phyloP scores from a whole-genome alignment of 139 green algal species.

The Tetradesmus obliquus region DNA sequence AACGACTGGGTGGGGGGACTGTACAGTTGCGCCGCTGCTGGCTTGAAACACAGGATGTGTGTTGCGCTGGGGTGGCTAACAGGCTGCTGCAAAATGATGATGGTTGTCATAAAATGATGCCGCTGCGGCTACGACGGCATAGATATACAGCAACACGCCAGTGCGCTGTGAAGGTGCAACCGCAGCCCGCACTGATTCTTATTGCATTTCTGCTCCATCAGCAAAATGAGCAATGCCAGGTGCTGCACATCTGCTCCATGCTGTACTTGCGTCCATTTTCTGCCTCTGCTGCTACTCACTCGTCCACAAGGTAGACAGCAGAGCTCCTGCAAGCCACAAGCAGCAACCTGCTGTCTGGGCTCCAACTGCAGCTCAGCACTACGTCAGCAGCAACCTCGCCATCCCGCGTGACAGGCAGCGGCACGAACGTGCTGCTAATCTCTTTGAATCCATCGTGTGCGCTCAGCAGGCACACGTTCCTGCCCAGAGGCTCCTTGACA shows the following conservation, averaged over 20 bases:
- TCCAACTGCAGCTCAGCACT: constrained; percentile 41
- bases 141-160: no score
- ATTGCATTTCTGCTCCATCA: not conserved
- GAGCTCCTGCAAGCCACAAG: constrained; percentile 36
- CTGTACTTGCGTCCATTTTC: not conserved
- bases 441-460: constrained; percentile 12
- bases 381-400: constrained; percentile 13
- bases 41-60: no score
- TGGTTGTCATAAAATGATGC: no score
- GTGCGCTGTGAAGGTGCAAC: no score
- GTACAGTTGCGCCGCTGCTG: no score
- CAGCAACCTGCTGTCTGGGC: constrained; percentile 31
- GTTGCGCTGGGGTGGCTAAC: no score
- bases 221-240: not conserved
- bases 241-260: not conserved
- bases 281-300: not conserved
- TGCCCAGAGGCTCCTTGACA: constrained; percentile 38
- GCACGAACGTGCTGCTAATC: constrained; percentile 15
- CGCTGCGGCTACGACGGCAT: no score
- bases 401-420: constrained; percentile 21
- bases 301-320: constrained; percentile 28
- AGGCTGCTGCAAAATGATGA: no score
- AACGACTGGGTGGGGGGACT: no score
- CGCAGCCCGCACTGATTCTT: no score
- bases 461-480: constrained; percentile 13